phyloP scores from a whole-genome alignment of 306 rosid genomes.

The Ormosia emarginata region DNA sequence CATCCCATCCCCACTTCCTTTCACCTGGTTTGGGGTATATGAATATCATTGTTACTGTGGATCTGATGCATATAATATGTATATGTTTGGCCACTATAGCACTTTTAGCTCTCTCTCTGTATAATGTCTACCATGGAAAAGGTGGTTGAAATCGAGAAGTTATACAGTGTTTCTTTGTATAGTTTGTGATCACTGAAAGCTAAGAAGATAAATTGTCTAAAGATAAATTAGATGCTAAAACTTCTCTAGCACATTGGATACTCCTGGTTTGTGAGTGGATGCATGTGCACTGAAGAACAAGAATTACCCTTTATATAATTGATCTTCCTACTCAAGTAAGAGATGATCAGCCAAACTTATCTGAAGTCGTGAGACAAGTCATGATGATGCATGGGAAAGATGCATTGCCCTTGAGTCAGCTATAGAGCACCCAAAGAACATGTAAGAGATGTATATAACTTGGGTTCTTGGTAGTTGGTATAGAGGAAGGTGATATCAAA shows the following conservation, averaged over 20 bases:
- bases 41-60: not conserved
- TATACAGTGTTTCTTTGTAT: not conserved
- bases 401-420: not conserved
- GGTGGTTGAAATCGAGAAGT: not conserved
- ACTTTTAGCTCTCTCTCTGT: not conserved
- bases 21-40: conserved; percentile 1
- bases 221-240: not conserved
- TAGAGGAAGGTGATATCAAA: not conserved
- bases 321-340: conserved; percentile 2
- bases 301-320: not conserved
- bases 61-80: not conserved
- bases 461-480: not conserved
- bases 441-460: not conserved
- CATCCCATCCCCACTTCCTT: not conserved
- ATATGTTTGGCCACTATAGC: not conserved
- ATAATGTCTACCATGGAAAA: not conserved
- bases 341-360: not conserved
- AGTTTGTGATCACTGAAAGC: not conserved
- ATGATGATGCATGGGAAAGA: not conserved
- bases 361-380: not conserved
- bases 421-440: not conserved
- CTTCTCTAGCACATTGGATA: not conserved
- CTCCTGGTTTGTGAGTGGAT: too few relatives aligned
- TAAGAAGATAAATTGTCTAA: not conserved
- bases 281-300: not conserved